Evolutionary conservation across 192 early-diverging fungal species (phyloP).

Genomic region (Coemansia sp.): DNA sequence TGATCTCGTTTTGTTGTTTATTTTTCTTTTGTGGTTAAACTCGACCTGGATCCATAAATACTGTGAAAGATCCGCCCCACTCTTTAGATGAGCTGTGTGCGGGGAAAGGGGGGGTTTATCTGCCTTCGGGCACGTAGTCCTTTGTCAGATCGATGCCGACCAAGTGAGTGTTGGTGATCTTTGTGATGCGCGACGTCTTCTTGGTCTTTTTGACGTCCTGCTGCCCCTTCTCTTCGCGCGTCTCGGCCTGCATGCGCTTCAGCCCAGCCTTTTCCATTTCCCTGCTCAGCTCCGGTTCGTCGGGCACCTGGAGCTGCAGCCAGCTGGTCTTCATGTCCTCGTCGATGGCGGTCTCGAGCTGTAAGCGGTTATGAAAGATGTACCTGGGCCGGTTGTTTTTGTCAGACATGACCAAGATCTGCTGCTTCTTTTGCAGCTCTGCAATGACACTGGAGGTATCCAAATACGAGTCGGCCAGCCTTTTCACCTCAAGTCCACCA

Average conservation of each 20-base stretch:
- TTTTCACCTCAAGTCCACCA: slow-evolving; percentile 70
- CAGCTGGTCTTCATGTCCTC: slow-evolving; percentile 73
- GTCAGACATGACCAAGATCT: slow-evolving; percentile 61
- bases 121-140: slow-evolving; percentile 55
- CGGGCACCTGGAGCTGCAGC: slow-evolving; percentile 64
- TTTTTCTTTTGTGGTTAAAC: neutral
- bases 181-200: slow-evolving; percentile 62
- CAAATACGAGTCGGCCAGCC: slow-evolving; percentile 71
- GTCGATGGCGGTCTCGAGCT: slow-evolving; percentile 16
- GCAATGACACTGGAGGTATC: slow-evolving; percentile 32
- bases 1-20: neutral
- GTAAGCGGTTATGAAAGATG: slow-evolving; percentile 63
- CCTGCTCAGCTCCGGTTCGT: slow-evolving; percentile 67
- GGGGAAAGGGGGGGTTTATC: neutral
- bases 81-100: too few species aligned
- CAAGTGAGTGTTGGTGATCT: slow-evolving; percentile 80
- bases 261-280: slow-evolving; percentile 67
- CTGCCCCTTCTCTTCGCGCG: slow-evolving; percentile 48
- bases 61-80: too few species aligned
- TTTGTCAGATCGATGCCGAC: slow-evolving; percentile 69
- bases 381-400: slow-evolving; percentile 65
- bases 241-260: slow-evolving; percentile 69
- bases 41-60: neutral
- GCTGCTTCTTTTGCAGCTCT: slow-evolving; percentile 44
- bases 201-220: slow-evolving; percentile 61